Base-by-base conservation (phyloP, 2,329 filamentous ascomycete species). In the Aaosphaeria pasadenensis region DNA sequence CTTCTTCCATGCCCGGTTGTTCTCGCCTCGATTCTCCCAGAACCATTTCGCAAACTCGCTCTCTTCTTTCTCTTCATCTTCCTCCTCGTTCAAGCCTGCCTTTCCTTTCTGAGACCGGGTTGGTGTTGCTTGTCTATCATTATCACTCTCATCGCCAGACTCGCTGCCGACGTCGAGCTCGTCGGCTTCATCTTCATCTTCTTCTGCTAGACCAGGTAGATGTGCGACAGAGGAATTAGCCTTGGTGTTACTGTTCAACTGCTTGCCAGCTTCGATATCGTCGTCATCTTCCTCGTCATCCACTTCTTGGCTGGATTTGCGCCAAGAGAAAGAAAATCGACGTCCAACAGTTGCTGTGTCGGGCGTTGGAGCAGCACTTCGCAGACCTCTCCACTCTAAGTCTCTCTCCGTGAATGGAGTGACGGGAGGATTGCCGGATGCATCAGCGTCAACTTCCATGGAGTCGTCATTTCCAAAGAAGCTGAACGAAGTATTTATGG, bases 331-430 rank as follows among this genome's bases (percentile, higher is more conserved):
- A 76, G 53, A 77, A 62, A 86, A 85, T 48, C 76, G 79, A 30
- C 83, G 82, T 38, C 77, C 84, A 2, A 88, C 84, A 50, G 91
- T 84, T 1, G 90, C 90, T 0, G 94, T 97, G 64, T 99, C 94
- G 0, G 94, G 94, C 0, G 94, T 99, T 0, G 94, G 94, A 2
- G 94, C 94, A 5, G 91, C 91, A 65, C 91, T 96, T 47, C 94
- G 82, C n/a, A 88, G 66, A 44, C 81, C 82, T 52, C 91, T 82
- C 72, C 77, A 83, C 58, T 89, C 86, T 30, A 92, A 76, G 56
- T 97, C 92, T 56, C 85, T 82, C 53, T 85, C 84, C 1, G 88
- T 89, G 66, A 85, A 95, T 0, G 92, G 92, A 0, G 92, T 96
- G 70, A 90, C 83, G 9, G 91, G 91, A 1, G 50, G 49, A 29